Conservation (phyloP, 257 asterid genomes). For the Avicennia marina region DNA sequence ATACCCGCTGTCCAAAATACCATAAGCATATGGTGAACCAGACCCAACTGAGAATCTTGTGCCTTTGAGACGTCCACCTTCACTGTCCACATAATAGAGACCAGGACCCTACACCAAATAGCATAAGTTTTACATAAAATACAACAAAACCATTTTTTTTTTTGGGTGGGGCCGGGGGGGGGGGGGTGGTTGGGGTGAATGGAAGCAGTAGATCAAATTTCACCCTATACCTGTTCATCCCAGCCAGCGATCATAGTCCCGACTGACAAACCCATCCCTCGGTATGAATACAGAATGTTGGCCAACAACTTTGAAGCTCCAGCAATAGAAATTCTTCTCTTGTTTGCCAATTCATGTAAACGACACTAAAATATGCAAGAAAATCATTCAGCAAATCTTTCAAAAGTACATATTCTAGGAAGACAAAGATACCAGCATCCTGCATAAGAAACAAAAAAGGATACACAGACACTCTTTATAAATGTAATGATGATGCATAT, state of each 20-base stretch:
- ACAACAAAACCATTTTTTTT: too few relatives aligned
- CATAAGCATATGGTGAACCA: slow-evolving; percentile 97
- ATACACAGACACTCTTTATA: too few relatives aligned
- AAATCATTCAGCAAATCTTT: slow-evolving; percentile 1
- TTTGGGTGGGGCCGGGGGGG: too few relatives aligned
- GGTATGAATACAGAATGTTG: slow-evolving; percentile 79
- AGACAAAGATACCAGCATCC: neutral
- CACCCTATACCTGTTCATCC: slow-evolving; percentile 78
- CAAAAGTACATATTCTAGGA: neutral
- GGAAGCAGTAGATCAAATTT: neutral
- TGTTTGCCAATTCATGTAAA: slow-evolving; percentile 84
- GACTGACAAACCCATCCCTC: slow-evolving; percentile 93
- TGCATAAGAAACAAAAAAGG: neutral
- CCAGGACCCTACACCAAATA: slow-evolving; percentile 75
- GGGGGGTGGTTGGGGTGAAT: too few relatives aligned
- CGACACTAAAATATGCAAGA: slow-evolving; percentile 59
- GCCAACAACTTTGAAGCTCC: slow-evolving; percentile 92
- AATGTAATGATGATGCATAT: too few relatives aligned
- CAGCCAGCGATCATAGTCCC: slow-evolving; percentile 98
- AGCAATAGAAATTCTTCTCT: slow-evolving; percentile 86
- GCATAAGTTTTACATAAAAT: slow-evolving; percentile 5
- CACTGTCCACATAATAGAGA: slow-evolving; percentile 90
- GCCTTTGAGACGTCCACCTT: slow-evolving; percentile 97
- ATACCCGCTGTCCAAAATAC: slow-evolving; percentile 88
- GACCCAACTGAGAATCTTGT: slow-evolving; percentile 93